These are phyloP conservation scores for Boletus rufocinnamomeus DNA, from an alignment of 768 basidiomycete species.

Conservation along the genomic window DNA sequence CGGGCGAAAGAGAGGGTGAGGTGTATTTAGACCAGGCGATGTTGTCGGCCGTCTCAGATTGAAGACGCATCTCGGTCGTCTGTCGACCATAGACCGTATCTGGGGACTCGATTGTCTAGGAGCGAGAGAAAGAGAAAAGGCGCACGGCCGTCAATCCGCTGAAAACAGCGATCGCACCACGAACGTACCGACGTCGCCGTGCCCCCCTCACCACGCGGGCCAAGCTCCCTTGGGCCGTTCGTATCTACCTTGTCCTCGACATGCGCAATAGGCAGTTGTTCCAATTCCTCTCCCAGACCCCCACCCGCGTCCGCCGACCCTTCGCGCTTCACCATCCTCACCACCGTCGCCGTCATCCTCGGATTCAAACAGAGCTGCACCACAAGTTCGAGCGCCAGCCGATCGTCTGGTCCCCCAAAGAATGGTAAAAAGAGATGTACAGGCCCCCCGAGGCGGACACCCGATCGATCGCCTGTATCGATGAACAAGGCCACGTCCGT, in stretches of 20 bases:
- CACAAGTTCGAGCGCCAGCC: constrained; percentile 81
- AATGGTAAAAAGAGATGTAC: constrained; percentile 86
- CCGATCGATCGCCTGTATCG: constrained; percentile 52
- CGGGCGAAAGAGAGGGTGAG: too few relatives aligned
- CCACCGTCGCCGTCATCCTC: constrained; percentile 69
- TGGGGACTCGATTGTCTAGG: constrained; percentile 43
- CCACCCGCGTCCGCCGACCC: constrained; percentile 11
- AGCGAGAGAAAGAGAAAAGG: too few relatives aligned
- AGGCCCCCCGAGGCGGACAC: constrained; percentile 28
- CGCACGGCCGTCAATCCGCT: neutral
- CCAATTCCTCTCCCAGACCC: constrained; percentile 11
- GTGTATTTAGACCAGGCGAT: constrained; percentile 67
- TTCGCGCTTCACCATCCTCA: constrained; percentile 61
- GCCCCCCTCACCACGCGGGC: neutral
- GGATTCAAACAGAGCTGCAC: constrained; percentile 68
- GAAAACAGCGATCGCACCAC: neutral
- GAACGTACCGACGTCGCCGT: constrained; percentile 12
- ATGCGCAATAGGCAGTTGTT: constrained; percentile 29
- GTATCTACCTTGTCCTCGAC: constrained; percentile 5
- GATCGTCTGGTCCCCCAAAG: constrained; percentile 93
- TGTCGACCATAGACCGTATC: constrained; percentile 73
- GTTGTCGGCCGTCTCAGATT: constrained; percentile 85
- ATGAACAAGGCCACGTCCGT: constrained; percentile 87
- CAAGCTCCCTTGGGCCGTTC: neutral
- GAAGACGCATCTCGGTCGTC: constrained; percentile 64